Conservation (phyloP, 139 green algal species). For the Chlorella sp. region DNA sequence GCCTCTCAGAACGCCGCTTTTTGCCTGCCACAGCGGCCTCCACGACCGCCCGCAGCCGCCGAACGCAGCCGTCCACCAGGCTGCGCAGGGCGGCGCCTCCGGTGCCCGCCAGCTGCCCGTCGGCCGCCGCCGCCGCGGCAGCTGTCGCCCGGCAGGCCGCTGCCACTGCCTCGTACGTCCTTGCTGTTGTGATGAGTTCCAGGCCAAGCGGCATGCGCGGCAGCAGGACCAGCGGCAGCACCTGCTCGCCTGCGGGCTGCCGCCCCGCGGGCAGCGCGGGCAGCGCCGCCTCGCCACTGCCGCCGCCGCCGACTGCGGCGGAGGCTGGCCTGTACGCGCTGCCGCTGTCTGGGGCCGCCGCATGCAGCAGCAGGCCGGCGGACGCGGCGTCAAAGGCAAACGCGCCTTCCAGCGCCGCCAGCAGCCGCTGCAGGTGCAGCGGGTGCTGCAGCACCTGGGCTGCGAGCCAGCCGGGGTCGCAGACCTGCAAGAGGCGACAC, state of each 20-base stretch:
- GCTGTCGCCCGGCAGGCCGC: conserved; percentile 45
- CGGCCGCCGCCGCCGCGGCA: conserved; percentile 31
- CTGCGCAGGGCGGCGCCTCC: conserved; percentile 32
- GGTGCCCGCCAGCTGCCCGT: background rate
- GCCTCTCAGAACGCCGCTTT: background rate
- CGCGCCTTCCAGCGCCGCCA: conserved; percentile 30
- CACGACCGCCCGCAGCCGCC: conserved; percentile 15
- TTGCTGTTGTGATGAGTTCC: conserved; percentile 40
- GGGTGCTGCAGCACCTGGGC: conserved; percentile 48
- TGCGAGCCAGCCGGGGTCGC: conserved; percentile 13
- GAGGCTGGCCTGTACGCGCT: too few species aligned
- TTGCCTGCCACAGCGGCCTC: background rate
- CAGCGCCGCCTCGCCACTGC: background rate
- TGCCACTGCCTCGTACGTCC: conserved; percentile 62
- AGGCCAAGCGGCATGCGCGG: conserved; percentile 70
- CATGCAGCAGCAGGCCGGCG: conserved; percentile 41
- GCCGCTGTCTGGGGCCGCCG: background rate
- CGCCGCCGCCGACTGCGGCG: background rate
- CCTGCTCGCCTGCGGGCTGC: too few species aligned
- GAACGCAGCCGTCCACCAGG: conserved; percentile 41
- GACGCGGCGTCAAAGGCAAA: conserved; percentile 56
- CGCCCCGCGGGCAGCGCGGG: too few species aligned
- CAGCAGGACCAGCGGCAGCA: conserved; percentile 40
- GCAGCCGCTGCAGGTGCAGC: conserved; percentile 27
- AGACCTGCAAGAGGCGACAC: conserved; percentile 26